These are phyloP conservation scores for Suhomyces chickasaworum DNA, from an alignment of 1,139 yeast genomes.

Conservation along the genomic window DNA sequence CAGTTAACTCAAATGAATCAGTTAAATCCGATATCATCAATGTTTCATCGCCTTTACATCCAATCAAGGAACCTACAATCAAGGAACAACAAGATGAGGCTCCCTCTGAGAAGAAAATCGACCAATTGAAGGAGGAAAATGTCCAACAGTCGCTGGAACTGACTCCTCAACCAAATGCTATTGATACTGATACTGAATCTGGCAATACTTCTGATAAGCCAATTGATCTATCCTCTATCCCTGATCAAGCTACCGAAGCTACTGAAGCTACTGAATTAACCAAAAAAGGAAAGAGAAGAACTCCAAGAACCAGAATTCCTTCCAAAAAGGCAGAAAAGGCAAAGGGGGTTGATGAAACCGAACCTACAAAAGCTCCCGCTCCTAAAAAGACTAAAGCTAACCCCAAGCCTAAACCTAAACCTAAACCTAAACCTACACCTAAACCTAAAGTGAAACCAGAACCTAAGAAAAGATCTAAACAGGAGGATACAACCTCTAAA, in stretches of 20 bases:
- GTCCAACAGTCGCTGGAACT: not conserved
- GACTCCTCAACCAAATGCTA: not conserved
- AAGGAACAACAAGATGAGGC: no score
- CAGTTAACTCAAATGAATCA: not conserved
- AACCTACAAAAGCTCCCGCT: not conserved
- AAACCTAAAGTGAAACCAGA: slow-evolving; percentile 1
- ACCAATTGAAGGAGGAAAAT: not conserved
- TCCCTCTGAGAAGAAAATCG: not conserved
- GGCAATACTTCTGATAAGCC: not conserved
- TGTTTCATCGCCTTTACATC: no score
- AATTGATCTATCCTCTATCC: not conserved
- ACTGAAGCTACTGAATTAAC: not conserved
- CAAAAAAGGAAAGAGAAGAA: slow-evolving; percentile 1
- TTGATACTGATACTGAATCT: not conserved
- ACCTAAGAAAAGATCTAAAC: slow-evolving; percentile 7
- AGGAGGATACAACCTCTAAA: slow-evolving; percentile 6
- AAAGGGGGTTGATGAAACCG: not conserved
- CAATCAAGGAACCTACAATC: not conserved
- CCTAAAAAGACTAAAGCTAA: not conserved
- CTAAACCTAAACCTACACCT: slow-evolving; percentile 1
- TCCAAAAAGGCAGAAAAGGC: slow-evolving; percentile 6
- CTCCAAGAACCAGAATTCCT: slow-evolving; percentile 5
- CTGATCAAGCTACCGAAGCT: not conserved
- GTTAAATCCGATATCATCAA: no score
- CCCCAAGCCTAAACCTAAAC: not conserved